These are phyloP conservation scores for Bryoerythrophyllum caledonicum DNA, from an alignment of 225 moss, liverwort and hornwort genomes.

Conservation along the genomic window DNA sequence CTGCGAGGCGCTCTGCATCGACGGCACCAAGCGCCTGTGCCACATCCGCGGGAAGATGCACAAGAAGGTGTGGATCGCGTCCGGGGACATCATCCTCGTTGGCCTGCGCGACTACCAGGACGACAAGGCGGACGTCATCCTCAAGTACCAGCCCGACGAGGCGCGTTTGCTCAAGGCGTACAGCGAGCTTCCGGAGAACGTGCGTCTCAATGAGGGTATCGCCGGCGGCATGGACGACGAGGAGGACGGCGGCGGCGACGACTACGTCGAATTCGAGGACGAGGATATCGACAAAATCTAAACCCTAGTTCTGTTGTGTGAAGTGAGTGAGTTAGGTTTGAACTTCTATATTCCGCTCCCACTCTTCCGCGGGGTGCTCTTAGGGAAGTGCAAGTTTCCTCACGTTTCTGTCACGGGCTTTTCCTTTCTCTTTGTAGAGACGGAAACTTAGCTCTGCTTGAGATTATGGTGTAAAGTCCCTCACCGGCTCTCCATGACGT, in stretches of 20 bases:
- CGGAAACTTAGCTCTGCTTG: not conserved
- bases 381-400: constrained; percentile 5
- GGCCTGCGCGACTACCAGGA: constrained; percentile 66
- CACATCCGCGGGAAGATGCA: constrained; percentile 77
- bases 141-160: constrained; percentile 64
- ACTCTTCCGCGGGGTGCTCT: not conserved
- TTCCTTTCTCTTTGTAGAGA: not conserved
- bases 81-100: constrained; percentile 65
- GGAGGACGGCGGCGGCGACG: constrained; percentile 60
- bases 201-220: constrained; percentile 72
- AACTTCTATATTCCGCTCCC: not conserved
- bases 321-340: no score
- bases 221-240: constrained; percentile 69
- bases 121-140: constrained; percentile 64
- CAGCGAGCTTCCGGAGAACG: constrained; percentile 60
- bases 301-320: constrained; percentile 12
- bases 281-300: constrained; percentile 63
- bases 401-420: constrained; percentile 1
- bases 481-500: constrained; percentile 13
- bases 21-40: constrained; percentile 64
- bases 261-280: constrained; percentile 72
- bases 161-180: constrained; percentile 58
- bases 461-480: constrained; percentile 16
- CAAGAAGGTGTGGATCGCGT: constrained; percentile 78
- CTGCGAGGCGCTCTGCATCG: constrained; percentile 73